Percentiles rank a stretch among this genome's conserved stretches.
phyloP scores from a whole-genome alignment of 768 basidiomycete species.

The Botryobasidium botryosum region DNA sequence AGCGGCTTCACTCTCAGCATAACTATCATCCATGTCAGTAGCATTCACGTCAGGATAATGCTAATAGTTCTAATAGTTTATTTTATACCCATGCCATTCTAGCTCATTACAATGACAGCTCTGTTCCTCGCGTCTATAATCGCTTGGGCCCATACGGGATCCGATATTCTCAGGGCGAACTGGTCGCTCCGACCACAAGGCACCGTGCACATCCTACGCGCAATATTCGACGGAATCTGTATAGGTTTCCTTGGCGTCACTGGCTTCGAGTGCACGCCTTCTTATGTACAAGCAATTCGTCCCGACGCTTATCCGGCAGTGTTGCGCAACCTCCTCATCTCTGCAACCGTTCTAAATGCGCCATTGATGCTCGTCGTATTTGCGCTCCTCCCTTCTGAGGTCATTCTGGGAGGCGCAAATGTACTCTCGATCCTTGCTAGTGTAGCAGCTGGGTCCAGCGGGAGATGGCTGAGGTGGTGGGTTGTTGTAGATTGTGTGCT shows the following conservation, averaged over 20 bases:
- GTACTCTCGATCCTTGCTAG: constrained; percentile 49
- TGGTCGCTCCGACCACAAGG: constrained; percentile 28
- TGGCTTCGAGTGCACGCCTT: constrained; percentile 33
- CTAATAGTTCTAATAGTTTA: not conserved
- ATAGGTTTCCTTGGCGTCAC: constrained; percentile 57
- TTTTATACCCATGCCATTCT: not conserved
- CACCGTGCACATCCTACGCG: constrained; percentile 22
- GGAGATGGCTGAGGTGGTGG: constrained; percentile 43
- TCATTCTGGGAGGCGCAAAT: constrained; percentile 35
- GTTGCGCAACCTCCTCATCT: constrained; percentile 45
- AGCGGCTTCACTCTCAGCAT: constrained; percentile 41
- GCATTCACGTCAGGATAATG: not conserved
- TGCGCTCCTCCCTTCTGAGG: constrained; percentile 37
- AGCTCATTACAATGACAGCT: constrained; percentile 40
- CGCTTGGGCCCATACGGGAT: constrained; percentile 37
- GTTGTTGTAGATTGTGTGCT: constrained; percentile 49
- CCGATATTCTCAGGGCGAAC: constrained; percentile 31
- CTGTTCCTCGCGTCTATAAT: constrained; percentile 34
- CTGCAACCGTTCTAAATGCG: constrained; percentile 39
- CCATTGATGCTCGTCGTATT: constrained; percentile 41
- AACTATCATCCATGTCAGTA: constrained; percentile 40
- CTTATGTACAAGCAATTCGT: constrained; percentile 46
- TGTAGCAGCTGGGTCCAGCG: constrained; percentile 36
- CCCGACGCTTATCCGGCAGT: constrained; percentile 38
- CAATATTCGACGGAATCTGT: constrained; percentile 51